These are phyloP conservation scores for Fusarium nelsonii DNA, from an alignment of 2,329 filamentous ascomycete species.

Conservation along the genomic window DNA sequence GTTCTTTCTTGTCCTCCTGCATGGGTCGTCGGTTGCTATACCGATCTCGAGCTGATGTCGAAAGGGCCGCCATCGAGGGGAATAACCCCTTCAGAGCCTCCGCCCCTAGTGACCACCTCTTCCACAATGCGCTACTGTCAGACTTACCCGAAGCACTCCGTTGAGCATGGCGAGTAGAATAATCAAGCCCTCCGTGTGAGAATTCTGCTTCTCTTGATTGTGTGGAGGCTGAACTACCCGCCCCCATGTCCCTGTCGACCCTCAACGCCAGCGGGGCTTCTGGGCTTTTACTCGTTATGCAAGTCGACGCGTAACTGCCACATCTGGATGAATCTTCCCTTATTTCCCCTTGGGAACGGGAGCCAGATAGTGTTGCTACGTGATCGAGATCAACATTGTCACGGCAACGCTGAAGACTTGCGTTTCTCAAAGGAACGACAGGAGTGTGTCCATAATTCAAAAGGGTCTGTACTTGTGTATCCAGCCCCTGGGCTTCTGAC, in stretches of 20 bases:
- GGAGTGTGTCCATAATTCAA: slow-evolving; percentile 24
- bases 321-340: slow-evolving; percentile 23
- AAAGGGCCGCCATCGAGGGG: slow-evolving; percentile 34
- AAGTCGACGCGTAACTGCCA: slow-evolving; percentile 18
- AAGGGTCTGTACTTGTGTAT: slow-evolving; percentile 5
- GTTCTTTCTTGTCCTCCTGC: slow-evolving; percentile 19
- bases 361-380: neutral
- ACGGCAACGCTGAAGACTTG: slow-evolving; percentile 38
- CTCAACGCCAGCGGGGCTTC: slow-evolving; percentile 12
- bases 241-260: slow-evolving; percentile 7
- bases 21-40: slow-evolving; percentile 15
- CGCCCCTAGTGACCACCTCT: slow-evolving; percentile 40
- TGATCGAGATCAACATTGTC: neutral
- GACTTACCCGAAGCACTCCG: slow-evolving; percentile 22
- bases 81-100: slow-evolving; percentile 40
- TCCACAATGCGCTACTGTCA: slow-evolving; percentile 30
- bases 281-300: slow-evolving; percentile 16
- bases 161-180: slow-evolving; percentile 5
- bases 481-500: neutral
- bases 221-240: neutral
- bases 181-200: slow-evolving; percentile 10
- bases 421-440: slow-evolving; percentile 39
- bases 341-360: neutral
- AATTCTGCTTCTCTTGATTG: slow-evolving; percentile 5
- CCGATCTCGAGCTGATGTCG: slow-evolving; percentile 23